Percentiles rank a stretch among this genome's conserved stretches.
These are phyloP conservation scores for Chlorella ohadii DNA, from an alignment of 139 green algal genomes.

Conservation along the genomic window DNA sequence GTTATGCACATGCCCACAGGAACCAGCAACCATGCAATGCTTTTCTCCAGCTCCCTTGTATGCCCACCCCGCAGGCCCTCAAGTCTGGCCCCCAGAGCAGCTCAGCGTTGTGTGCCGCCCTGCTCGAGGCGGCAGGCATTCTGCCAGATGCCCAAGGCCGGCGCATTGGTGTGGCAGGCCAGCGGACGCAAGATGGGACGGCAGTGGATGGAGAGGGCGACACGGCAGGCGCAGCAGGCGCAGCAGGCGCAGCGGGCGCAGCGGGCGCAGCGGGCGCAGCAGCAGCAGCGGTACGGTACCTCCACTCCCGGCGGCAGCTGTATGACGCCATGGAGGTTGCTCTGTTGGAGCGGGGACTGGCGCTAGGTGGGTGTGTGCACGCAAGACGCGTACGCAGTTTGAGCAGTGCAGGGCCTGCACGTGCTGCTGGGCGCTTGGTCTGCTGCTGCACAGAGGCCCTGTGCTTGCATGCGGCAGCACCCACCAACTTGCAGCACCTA, in stretches of 20 bases:
- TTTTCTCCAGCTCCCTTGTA: no score
- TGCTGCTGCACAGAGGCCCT: neutral
- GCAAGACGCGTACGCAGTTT: neutral
- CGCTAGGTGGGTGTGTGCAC: conserved; percentile 34
- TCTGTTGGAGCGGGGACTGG: conserved; percentile 38
- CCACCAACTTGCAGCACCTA: no score
- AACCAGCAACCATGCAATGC: no score
- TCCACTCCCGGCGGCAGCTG: conserved; percentile 16
- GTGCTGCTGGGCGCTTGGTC: neutral
- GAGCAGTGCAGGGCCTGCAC: neutral
- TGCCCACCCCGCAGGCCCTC: neutral
- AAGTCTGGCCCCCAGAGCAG: neutral
- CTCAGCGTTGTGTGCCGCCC: neutral
- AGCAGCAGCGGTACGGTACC: neutral
- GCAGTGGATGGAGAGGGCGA: neutral
- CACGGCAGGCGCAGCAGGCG: neutral
- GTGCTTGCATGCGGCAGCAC: no score
- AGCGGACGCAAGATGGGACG: neutral
- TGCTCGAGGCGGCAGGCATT: conserved; percentile 1
- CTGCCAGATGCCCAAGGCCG: neutral
- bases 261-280: neutral
- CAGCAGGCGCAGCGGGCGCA: neutral
- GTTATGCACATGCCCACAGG: no score
- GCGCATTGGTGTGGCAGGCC: neutral
- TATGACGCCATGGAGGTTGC: conserved; percentile 52